Percentiles rank a stretch among this genome's conserved stretches.
These are phyloP conservation scores for Pestalotiopsis sp. DNA, from an alignment of 2,329 filamentous ascomycete genomes.

Conservation along the genomic window DNA sequence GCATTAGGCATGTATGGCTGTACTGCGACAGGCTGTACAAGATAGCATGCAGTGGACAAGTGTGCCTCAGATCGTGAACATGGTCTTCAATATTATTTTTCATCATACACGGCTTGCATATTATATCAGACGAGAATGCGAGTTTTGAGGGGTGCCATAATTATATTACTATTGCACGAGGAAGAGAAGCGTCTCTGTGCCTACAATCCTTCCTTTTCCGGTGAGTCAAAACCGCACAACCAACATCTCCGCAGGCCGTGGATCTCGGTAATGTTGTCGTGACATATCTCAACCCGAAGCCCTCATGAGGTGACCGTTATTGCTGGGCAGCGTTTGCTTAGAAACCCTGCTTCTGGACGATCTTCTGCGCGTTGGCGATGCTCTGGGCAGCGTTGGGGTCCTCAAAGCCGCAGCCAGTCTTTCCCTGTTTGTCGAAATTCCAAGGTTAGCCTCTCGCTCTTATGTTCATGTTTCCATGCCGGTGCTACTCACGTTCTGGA, in stretches of 20 bases:
- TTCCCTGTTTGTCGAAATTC: slow-evolving; percentile 21
- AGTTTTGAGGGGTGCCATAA: too few species aligned
- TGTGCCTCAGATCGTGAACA: too few species aligned
- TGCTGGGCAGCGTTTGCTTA: slow-evolving; percentile 17
- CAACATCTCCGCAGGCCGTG: background rate
- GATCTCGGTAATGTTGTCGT: background rate
- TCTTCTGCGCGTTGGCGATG: slow-evolving; percentile 32
- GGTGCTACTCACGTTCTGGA: slow-evolving; percentile 26
- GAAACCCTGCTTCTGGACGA: slow-evolving; percentile 38
- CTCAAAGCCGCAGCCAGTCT: slow-evolving; percentile 38
- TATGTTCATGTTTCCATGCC: background rate
- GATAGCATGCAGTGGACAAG: too few species aligned
- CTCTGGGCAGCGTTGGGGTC: slow-evolving; percentile 35
- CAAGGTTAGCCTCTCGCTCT: background rate
- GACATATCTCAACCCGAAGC: background rate
- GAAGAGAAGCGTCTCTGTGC: too few species aligned
- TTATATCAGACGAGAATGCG: too few species aligned
- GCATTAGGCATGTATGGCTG: too few species aligned
- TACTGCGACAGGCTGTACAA: too few species aligned
- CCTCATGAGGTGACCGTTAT: background rate
- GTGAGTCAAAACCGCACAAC: too few species aligned
- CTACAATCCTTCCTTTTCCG: too few species aligned
- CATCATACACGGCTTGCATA: too few species aligned
- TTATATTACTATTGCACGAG: too few species aligned
- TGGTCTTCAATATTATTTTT: too few species aligned